Conservation (phyloP, 495 filamentous ascomycete species). For the Trichoderma gamsii region DNA sequence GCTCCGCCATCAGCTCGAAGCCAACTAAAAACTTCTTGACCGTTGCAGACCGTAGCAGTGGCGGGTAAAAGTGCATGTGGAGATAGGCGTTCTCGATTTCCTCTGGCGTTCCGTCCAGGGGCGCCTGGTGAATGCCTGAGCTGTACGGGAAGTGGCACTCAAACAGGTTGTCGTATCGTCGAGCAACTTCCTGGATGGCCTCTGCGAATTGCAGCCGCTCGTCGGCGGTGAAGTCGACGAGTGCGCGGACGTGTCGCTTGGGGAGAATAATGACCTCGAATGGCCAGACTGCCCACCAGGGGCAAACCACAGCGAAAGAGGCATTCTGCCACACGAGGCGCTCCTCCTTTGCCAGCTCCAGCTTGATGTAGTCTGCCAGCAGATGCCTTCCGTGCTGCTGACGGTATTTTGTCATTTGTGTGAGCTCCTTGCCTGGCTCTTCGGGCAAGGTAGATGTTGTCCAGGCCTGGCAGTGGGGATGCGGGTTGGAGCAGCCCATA, state of each 20-base stretch:
- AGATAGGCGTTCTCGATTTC: constrained; percentile 83
- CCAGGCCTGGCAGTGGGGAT: constrained; percentile 96
- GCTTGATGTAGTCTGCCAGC: constrained; percentile 76
- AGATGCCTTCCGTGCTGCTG: constrained; percentile 66
- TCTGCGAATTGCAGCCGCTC: constrained; percentile 72
- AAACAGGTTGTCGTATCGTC: constrained; percentile 93
- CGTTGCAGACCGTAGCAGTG: constrained; percentile 82
- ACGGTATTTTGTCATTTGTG: constrained; percentile 70
- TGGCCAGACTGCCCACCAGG: constrained; percentile 97
- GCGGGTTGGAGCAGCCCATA: constrained; percentile 98
- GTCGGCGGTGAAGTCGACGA: constrained; percentile 68
- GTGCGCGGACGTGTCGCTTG: constrained; percentile 68
- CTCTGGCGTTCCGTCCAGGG: constrained; percentile 74
- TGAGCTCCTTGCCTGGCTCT: constrained; percentile 73
- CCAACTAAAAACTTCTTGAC: constrained; percentile 95
- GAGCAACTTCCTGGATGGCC: constrained; percentile 75
- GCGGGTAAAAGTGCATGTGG: constrained; percentile 96
- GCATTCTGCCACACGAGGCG: constrained; percentile 82
- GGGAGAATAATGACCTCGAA: constrained; percentile 91
- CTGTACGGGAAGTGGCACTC: constrained; percentile 95
- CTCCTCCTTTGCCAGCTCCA: constrained; percentile 77
- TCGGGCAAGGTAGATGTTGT: constrained; percentile 84
- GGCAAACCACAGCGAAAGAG: constrained; percentile 76
- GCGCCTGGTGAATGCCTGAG: constrained; percentile 89
- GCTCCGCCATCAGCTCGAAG: constrained; percentile 93